Evolutionary conservation across 331 rosid genomes (phyloP).

Genomic region (Acacia concinna): DNA sequence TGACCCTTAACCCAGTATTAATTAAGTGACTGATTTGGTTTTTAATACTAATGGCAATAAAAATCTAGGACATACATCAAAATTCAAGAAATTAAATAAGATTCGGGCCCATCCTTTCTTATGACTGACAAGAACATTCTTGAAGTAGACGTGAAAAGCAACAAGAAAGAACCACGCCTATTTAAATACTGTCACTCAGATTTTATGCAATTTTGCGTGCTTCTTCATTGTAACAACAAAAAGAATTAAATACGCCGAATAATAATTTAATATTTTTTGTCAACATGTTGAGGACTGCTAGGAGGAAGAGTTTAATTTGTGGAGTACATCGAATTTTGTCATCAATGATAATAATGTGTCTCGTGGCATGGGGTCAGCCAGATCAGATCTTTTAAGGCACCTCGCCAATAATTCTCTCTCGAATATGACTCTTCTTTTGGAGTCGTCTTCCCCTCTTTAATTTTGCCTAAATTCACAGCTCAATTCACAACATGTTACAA

Average conservation of each 20-base stretch:
- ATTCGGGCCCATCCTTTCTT: background rate
- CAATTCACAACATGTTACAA: background rate
- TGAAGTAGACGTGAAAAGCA: background rate
- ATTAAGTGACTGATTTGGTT: too few species aligned
- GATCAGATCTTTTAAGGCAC: conserved; percentile 31
- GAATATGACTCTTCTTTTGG: conserved; percentile 27
- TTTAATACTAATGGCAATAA: background rate
- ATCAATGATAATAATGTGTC: conserved; percentile 15
- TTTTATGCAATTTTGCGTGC: background rate
- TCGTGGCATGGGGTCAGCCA: background rate
- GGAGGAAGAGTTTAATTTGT: conserved; percentile 12
- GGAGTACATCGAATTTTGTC: conserved; percentile 19
- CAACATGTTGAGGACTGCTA: background rate
- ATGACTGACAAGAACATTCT: conserved; percentile 17
- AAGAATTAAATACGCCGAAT: background rate
- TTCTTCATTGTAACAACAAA: background rate
- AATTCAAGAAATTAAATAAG: background rate
- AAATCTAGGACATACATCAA: background rate
- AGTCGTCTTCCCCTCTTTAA: conserved; percentile 22
- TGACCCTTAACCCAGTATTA: too few species aligned
- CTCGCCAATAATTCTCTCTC: conserved; percentile 24
- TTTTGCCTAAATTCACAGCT: background rate
- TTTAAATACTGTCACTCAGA: conserved; percentile 3
- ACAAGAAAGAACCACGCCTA: background rate
- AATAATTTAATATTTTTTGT: background rate